Evolutionary conservation across 2,329 filamentous ascomycete genomes (phyloP).

Genomic region (Leptographium galeiforme): DNA sequence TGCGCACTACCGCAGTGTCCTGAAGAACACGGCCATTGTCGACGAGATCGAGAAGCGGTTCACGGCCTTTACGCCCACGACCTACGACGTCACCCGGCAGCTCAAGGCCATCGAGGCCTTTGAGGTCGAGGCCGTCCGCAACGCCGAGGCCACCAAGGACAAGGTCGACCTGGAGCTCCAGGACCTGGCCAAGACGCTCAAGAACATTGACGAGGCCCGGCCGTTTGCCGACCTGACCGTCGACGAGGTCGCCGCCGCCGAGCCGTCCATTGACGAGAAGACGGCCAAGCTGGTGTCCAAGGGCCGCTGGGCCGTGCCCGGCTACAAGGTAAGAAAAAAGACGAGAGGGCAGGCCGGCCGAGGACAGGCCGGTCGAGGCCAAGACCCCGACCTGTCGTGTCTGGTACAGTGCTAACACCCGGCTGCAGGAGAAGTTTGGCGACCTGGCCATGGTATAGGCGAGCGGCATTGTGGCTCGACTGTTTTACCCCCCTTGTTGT

Average conservation of each 20-base stretch:
- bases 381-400: no score
- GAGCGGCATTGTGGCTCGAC: constrained; percentile 15
- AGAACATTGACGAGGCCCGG: constrained; percentile 92
- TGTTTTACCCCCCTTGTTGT: constrained; percentile 27
- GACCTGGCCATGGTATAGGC: constrained; percentile 84
- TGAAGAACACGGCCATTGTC: constrained; percentile 93
- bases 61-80: constrained; percentile 76
- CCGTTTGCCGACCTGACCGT: constrained; percentile 96
- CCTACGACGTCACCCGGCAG: constrained; percentile 87
- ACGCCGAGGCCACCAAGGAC: constrained; percentile 90
- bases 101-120: constrained; percentile 97
- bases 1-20: constrained; percentile 72
- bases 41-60: constrained; percentile 98
- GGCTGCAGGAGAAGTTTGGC: constrained; percentile 86
- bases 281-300: constrained; percentile 88
- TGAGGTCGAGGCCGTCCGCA: constrained; percentile 92
- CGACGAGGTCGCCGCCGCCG: constrained; percentile 81
- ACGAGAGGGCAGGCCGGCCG: no score
- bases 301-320: constrained; percentile 95
- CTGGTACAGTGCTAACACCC: constrained; percentile 28
- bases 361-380: no score
- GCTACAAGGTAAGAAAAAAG: constrained; percentile 73
- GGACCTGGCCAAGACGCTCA: constrained; percentile 85
- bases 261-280: constrained; percentile 96
- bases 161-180: constrained; percentile 90